Evolutionary conservation across 495 filamentous ascomycete species (phyloP), one percentile per base, ranked within the genome.

Genomic region (Neurospora sp.): DNA sequence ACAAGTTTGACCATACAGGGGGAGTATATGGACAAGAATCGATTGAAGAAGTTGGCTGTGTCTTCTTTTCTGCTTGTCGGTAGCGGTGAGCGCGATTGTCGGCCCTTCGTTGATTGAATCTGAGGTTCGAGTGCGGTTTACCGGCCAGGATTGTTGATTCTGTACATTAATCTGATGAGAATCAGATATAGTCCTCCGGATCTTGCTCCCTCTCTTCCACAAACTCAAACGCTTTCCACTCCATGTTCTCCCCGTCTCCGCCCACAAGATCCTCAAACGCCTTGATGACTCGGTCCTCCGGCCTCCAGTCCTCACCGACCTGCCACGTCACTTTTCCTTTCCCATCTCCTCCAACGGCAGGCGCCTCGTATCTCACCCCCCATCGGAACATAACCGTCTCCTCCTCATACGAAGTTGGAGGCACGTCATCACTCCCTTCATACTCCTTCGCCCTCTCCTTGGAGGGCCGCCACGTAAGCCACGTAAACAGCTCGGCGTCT

Each of bases 401-500:
- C 0, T 70, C 39, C 17, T 72, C 53, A 38, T 69, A 35, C 17
- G 27, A 22, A 38, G 53, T 22, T 22, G 48, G 53, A 69, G 71
- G 71, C 53, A 41, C 71, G 8, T 72, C 12, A 39, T 42, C 71
- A 44, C 71, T 72, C 53, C 59, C 71, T 72, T 69, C 53, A 42
- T 72, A 72, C 59, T 69, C 71, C 53, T 20, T 31, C 20, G 14
- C 68, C 73, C 75, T 74, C 71, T 72, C 70, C 48, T 74, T 44
- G 37, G 75, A 77, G 39, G 77, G 77, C 41, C 70, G 68, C 76
- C 75, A 78, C 39, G 72, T 69, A 17, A 78, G 75, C 31, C 73
- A 77, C 7, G 75, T 41, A 40, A 78, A 78, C 4, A 78, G 68
- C 70, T 78, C 75, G 3, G 76, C 76, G 20, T 78, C 73, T 44